Percentiles rank a stretch among this genome's conserved stretches.
phyloP scores from a whole-genome alignment of 2,329 filamentous ascomycete genomes.

The Colletotrichum musae region DNA sequence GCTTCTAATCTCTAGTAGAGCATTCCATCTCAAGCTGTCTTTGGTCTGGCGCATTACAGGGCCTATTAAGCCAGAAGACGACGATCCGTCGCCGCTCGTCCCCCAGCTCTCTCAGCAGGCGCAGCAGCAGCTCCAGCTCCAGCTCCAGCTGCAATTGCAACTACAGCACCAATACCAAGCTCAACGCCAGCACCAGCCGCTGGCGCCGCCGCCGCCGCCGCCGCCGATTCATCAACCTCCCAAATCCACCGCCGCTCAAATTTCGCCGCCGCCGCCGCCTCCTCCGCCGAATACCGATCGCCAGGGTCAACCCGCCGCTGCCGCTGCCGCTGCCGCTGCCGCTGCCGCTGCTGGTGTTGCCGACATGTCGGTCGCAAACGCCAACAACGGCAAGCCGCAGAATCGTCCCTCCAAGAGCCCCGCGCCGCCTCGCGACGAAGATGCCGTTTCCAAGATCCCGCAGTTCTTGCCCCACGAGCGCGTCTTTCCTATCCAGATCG shows the following conservation, averaged over 20 bases:
- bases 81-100: slow-evolving; percentile 1
- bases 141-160: background rate
- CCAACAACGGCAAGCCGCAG: slow-evolving; percentile 25
- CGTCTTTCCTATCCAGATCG: slow-evolving; percentile 83
- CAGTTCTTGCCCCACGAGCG: slow-evolving; percentile 77
- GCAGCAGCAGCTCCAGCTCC: background rate
- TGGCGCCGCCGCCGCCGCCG: background rate
- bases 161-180: slow-evolving; percentile 9
- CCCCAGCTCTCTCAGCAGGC: background rate
- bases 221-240: slow-evolving; percentile 2
- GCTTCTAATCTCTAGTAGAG: slow-evolving; percentile 9
- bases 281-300: background rate
- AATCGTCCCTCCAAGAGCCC: slow-evolving; percentile 27
- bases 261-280: background rate
- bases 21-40: slow-evolving; percentile 3
- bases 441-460: slow-evolving; percentile 64
- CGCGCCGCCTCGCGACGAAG: slow-evolving; percentile 47
- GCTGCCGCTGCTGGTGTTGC: background rate
- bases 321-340: background rate
- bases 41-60: slow-evolving; percentile 20
- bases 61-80: slow-evolving; percentile 10
- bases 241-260: too few relatives aligned
- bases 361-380: slow-evolving; percentile 33
- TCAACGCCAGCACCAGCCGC: slow-evolving; percentile 1
- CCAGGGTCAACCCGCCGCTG: slow-evolving; percentile 1